These are phyloP conservation scores for Phalaenopsis equestris DNA, from an alignment of 106 monocot genomes.

Conservation along the genomic window DNA sequence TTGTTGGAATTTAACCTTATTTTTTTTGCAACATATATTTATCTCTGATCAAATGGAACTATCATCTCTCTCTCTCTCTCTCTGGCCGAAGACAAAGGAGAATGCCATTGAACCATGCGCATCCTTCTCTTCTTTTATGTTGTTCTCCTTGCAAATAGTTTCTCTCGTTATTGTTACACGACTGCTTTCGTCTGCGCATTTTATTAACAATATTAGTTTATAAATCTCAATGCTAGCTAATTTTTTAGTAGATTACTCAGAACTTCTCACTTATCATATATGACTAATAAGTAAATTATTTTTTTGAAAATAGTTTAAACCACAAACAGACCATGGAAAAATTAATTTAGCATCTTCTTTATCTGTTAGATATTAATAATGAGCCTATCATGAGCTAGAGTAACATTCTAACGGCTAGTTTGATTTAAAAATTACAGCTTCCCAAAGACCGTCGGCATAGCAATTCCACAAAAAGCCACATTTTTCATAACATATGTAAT, in stretches of 20 bases:
- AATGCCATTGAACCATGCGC: background rate
- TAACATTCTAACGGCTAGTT: background rate
- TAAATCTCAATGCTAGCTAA: background rate
- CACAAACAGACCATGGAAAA: background rate
- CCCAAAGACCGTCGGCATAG: constrained; percentile 41
- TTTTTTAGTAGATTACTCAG: background rate
- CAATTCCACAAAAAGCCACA: constrained; percentile 52
- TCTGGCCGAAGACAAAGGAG: too few relatives aligned
- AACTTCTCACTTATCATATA: background rate
- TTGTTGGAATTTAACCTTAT: too few relatives aligned
- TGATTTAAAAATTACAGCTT: constrained; percentile 20
- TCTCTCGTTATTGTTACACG: background rate
- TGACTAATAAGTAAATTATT: background rate
- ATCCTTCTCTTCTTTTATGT: background rate
- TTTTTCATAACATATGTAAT: constrained; percentile 51
- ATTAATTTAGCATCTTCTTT: background rate
- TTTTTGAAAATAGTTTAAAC: background rate
- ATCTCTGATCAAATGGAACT: too few relatives aligned
- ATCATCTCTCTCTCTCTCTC: too few relatives aligned
- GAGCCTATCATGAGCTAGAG: background rate
- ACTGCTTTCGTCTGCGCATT: background rate
- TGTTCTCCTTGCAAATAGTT: background rate
- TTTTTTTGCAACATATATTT: too few relatives aligned
- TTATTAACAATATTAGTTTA: background rate
- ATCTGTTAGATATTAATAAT: background rate